phyloP scores from a whole-genome alignment of 352 stramenopile genomes.

The Pythium dissimile region DNA sequence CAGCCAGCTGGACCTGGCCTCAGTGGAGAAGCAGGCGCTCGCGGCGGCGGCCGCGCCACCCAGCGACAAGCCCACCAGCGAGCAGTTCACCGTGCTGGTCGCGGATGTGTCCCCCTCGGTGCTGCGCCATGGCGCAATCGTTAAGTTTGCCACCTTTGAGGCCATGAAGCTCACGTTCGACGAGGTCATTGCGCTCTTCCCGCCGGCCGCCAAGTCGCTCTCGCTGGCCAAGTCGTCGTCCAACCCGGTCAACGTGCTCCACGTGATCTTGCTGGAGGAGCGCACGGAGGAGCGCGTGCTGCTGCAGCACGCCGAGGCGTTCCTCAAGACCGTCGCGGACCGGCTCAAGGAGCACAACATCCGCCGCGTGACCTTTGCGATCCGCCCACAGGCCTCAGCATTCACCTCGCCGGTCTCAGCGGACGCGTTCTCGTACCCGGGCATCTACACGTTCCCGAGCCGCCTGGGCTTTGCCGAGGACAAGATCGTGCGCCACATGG shows the following conservation, averaged over 20 bases:
- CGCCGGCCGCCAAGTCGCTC: conserved; percentile 62
- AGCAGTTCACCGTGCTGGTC: conserved; percentile 43
- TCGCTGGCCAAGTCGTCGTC: conserved; percentile 57
- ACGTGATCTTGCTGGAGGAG: conserved; percentile 77
- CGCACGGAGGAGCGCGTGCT: conserved; percentile 51
- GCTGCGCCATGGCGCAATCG: conserved; percentile 79
- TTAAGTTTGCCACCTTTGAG: conserved; percentile 85
- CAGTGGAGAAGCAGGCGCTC: conserved; percentile 30
- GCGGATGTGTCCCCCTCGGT: conserved; percentile 72
- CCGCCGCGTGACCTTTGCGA: conserved; percentile 86
- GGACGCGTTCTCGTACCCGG: conserved; percentile 78
- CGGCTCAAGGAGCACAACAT: conserved; percentile 74
- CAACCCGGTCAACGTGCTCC: conserved; percentile 78
- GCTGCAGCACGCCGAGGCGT: conserved; percentile 49
- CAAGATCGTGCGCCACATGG: conserved; percentile 97
- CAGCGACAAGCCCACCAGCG: conserved; percentile 22
- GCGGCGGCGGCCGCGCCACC: conserved; percentile 17
- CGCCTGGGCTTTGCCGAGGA: conserved; percentile 95
- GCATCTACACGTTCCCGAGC: conserved; percentile 89
- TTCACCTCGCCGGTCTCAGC: conserved; percentile 50
- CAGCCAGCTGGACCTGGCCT: conserved; percentile 36
- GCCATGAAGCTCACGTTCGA: conserved; percentile 67
- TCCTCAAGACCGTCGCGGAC: conserved; percentile 60
- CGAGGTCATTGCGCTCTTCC: conserved; percentile 70
- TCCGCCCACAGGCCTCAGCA: conserved; percentile 57